These are phyloP conservation scores for Neonectria punicea DNA, from an alignment of 2,329 filamentous ascomycete genomes.

Conservation along the genomic window DNA sequence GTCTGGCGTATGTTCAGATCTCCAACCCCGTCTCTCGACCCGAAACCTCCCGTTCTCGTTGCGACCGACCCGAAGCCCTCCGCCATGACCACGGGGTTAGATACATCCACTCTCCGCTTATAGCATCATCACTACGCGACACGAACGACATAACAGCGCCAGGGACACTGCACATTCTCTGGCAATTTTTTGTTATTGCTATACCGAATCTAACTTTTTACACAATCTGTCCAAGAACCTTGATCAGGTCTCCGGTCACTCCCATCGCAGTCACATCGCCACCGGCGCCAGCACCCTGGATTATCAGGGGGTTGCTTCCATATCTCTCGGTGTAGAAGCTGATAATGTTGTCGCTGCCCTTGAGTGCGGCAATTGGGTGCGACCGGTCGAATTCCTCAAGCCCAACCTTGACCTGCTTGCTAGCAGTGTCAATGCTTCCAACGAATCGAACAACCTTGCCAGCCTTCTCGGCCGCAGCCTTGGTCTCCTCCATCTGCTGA, in stretches of 20 bases:
- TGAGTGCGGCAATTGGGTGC: slow-evolving; percentile 91
- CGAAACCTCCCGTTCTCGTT: slow-evolving; percentile 26
- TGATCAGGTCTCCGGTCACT: slow-evolving; percentile 91
- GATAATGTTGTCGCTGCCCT: slow-evolving; percentile 99
- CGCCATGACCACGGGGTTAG: slow-evolving; percentile 38
- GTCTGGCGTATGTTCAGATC: slow-evolving; percentile 54
- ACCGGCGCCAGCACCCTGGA: slow-evolving; percentile 94
- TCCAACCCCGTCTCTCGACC: slow-evolving; percentile 27
- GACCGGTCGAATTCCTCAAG: slow-evolving; percentile 88
- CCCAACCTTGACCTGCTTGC: slow-evolving; percentile 87
- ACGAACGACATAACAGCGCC: slow-evolving; percentile 16
- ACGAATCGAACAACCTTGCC: slow-evolving; percentile 96
- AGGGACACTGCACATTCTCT: slow-evolving; percentile 12
- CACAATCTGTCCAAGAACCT: slow-evolving; percentile 80
- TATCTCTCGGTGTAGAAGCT: slow-evolving; percentile 98
- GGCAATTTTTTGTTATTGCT: slow-evolving; percentile 37
- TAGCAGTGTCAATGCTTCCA: slow-evolving; percentile 88
- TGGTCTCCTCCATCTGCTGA: slow-evolving; percentile 87
- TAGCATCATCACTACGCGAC: slow-evolving; percentile 21
- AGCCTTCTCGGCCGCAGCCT: slow-evolving; percentile 83
- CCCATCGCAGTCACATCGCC: slow-evolving; percentile 98
- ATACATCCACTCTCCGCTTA: slow-evolving; percentile 33
- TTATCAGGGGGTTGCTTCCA: slow-evolving; percentile 87
- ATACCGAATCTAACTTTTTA: slow-evolving; percentile 40
- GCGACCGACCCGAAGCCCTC: slow-evolving; percentile 35